Percentiles rank a stretch among this genome's conserved stretches.
Evolutionary conservation across 257 asterid species (phyloP).

Genomic region (Nicotiana tabacum): DNA sequence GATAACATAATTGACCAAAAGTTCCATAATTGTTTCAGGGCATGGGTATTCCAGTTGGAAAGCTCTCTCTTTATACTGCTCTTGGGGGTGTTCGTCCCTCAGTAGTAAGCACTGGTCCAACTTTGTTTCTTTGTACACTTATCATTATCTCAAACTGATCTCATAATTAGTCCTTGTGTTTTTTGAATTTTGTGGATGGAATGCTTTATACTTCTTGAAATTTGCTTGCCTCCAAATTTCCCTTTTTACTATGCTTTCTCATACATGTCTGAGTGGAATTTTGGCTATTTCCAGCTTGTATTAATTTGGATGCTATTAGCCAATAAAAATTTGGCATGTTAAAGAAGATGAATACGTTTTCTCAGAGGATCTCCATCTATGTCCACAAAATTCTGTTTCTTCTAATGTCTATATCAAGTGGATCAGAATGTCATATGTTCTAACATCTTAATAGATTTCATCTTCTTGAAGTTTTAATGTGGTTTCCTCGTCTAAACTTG

Average conservation of each 20-base stretch:
- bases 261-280: not conserved
- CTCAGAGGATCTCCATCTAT: not conserved
- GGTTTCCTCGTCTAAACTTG: not conserved
- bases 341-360: not conserved
- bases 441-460: not conserved
- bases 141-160: not conserved
- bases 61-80: slow-evolving; percentile 88
- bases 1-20: slow-evolving; percentile 3
- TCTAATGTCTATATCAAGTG: not conserved
- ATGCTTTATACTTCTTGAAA: not conserved
- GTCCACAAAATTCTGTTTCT: not conserved
- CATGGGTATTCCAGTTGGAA: slow-evolving; percentile 97
- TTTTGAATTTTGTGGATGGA: not conserved
- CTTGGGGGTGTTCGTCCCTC: slow-evolving; percentile 98
- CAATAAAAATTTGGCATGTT: not conserved
- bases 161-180: not conserved
- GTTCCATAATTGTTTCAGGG: slow-evolving; percentile 46
- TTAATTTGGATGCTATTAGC: not conserved
- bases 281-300: not conserved
- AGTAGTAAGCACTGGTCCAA: slow-evolving; percentile 48
- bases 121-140: slow-evolving; percentile 5
- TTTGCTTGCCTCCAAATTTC: not conserved
- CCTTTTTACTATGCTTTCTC: not conserved
- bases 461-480: not conserved
- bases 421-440: not conserved